Evolutionary conservation across 345 rosid species (phyloP).

Genomic region (Punica granatum): DNA sequence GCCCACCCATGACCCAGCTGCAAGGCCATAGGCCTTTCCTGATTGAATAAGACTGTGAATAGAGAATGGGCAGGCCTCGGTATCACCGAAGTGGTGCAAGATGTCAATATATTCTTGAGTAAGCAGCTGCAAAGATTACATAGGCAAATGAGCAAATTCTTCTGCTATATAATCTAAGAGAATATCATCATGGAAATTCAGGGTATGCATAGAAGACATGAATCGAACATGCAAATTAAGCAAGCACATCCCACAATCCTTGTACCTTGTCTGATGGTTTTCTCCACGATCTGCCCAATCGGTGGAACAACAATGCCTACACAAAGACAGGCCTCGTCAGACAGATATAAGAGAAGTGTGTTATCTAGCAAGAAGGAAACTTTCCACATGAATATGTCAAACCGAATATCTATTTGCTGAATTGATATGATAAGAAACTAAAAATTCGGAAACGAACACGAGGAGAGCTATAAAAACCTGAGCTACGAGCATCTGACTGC

Average conservation of each 20-base stretch:
- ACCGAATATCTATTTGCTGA: not conserved
- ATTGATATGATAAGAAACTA: not conserved
- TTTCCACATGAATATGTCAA: not conserved
- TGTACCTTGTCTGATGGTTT: conserved; percentile 44
- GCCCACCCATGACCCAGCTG: conserved; percentile 98
- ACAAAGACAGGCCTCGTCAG: conserved; percentile 2
- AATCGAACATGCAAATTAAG: not conserved
- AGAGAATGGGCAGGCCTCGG: conserved; percentile 58
- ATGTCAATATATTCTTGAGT: conserved; percentile 60
- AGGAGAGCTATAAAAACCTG: conserved; percentile 35
- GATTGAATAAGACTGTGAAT: conserved; percentile 78
- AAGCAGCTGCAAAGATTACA: conserved; percentile 45
- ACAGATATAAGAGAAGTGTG: not conserved
- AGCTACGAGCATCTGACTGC: conserved; percentile 97
- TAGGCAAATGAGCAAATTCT: conserved; percentile 1
- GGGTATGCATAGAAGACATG: not conserved
- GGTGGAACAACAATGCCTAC: conserved; percentile 82
- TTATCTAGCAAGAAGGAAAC: not conserved
- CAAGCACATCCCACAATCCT: not conserved
- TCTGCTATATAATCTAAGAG: not conserved
- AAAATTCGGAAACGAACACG: not conserved
- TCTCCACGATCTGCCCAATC: conserved; percentile 91
- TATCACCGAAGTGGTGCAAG: conserved; percentile 78
- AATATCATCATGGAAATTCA: not conserved
- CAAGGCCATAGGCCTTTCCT: conserved; percentile 78